Base-by-base conservation (phyloP, 805 yeast species). In the Metschnikowia dekortorum region DNA sequence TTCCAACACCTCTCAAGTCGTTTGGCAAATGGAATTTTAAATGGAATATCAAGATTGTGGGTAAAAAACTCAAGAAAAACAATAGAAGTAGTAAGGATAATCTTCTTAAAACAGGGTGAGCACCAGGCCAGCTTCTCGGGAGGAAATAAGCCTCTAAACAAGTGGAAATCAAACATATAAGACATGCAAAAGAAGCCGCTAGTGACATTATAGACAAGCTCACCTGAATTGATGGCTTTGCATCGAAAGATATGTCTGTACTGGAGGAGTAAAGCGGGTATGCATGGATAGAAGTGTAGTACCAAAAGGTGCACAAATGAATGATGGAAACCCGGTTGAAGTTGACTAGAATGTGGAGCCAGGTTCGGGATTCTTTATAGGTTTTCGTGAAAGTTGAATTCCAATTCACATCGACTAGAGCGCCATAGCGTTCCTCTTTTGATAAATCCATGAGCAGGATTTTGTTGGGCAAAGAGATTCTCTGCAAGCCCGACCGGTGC, bases 341-440 rank as follows among this genome's bases (percentile, higher is more conserved):
- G 72, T 94, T 94, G 62, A 96, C 89, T 47, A 92, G 73, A 71
- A 92, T 70, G 74, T 94, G 99, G 72, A 92, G 84, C 99, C 99
- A 94, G 34, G 99, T 88, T 74, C 99, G 85, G 50, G 87, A 83
- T 76, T 94, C 99, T 66, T 85, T 87, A 75, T 87, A 94, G 49
- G 99, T 94, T 75, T 94, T 94, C 79, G 89, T 88, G 56, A 89
- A 84, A 0, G 82, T 84, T 50, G 75, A 77, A 2, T 70, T 60
- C 97, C 97, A 89, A 1, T 75, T 65, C 3, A 87, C 78, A 18
- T 79, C 73, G 49, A 75, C 73, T 32, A 89, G 68, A 35, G 70
- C 62, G 7, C 70, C 52, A 57, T 81, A 88, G 53, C 96, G 71
- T 49, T 83, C 82, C 18, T 69, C 63, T 0, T 81, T 71, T 2